Percentiles rank a stretch among this genome's conserved stretches.
These are phyloP conservation scores for Entomophthora muscae DNA, from an alignment of 371 early-diverging fungal genomes.

Conservation along the genomic window DNA sequence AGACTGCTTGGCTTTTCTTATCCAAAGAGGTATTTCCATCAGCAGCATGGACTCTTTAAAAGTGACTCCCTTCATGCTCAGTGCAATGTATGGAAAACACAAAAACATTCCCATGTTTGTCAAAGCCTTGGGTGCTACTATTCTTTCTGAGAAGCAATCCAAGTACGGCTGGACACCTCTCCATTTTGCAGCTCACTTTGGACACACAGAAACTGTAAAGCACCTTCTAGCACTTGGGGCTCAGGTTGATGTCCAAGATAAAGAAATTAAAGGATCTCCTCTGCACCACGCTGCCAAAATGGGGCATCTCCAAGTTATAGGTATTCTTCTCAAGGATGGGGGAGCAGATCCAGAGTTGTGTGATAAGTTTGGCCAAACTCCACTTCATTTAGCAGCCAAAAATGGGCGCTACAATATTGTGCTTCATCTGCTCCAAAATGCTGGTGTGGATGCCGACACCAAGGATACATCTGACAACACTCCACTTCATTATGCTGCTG, in stretches of 20 bases:
- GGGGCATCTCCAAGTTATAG: conserved; percentile 27
- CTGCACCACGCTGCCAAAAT: conserved; percentile 24
- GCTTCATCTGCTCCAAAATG: conserved; percentile 16
- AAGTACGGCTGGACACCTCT: conserved; percentile 24
- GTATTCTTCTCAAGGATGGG: conserved; percentile 21
- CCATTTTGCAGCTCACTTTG: conserved; percentile 34
- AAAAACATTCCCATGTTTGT: conserved; percentile 21
- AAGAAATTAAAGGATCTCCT: conserved; percentile 23
- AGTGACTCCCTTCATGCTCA: conserved; percentile 29
- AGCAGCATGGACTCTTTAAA: conserved; percentile 19
- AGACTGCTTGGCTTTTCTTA: conserved; percentile 25
- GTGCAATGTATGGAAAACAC: conserved; percentile 28
- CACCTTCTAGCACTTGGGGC: conserved; percentile 25
- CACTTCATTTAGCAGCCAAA: conserved; percentile 28
- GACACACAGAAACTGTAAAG: conserved; percentile 23
- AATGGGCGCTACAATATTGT: conserved; percentile 25
- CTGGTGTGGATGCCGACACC: conserved; percentile 26
- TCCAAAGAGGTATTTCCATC: conserved; percentile 17
- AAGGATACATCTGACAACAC: conserved; percentile 28
- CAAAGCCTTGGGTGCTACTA: conserved; percentile 15
- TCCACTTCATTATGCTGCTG: conserved; percentile 34
- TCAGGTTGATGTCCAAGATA: conserved; percentile 21
- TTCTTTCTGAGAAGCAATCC: conserved; percentile 22
- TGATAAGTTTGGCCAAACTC: no score
- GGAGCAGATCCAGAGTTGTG: conserved; percentile 23